Conservation (phyloP, 2,329 filamentous ascomycete species). For the Ophiostoma perfectum region DNA sequence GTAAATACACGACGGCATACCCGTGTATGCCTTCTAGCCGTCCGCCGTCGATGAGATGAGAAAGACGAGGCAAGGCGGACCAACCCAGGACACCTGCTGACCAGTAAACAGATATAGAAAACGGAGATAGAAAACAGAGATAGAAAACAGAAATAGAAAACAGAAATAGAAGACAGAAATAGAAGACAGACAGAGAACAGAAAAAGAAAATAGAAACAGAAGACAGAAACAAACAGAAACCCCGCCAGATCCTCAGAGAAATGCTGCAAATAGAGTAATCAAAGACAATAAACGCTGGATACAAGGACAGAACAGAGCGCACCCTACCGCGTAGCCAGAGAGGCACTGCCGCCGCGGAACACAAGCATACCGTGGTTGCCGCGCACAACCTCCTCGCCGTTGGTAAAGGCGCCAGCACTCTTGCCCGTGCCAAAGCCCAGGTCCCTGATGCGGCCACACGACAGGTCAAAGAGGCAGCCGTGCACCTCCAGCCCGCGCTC, state of each 20-base stretch:
- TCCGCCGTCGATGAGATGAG: too few relatives aligned
- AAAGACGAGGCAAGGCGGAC: not conserved
- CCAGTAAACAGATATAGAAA: not conserved
- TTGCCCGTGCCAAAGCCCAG: conserved; percentile 41
- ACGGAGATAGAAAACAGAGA: not conserved
- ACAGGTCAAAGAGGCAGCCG: conserved; percentile 68
- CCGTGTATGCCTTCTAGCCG: not conserved
- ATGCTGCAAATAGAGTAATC: not conserved
- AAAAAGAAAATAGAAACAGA: not conserved
- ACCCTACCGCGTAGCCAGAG: conserved; percentile 31
- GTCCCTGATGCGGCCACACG: conserved; percentile 44
- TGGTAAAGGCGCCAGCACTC: conserved; percentile 20
- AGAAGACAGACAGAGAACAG: not conserved
- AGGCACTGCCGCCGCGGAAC: conserved; percentile 41
- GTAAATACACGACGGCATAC: too few relatives aligned
- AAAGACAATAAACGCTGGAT: not conserved
- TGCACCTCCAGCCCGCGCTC: conserved; percentile 69
- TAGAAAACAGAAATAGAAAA: not conserved
- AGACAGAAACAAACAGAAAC: not conserved
- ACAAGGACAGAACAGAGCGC: too few relatives aligned
- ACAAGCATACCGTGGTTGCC: conserved; percentile 48
- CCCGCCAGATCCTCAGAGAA: not conserved
- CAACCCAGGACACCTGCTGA: not conserved
- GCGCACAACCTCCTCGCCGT: conserved; percentile 37
- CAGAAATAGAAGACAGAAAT: not conserved